Conservation (phyloP, 306 rosid species). For the Prunus padus region DNA sequence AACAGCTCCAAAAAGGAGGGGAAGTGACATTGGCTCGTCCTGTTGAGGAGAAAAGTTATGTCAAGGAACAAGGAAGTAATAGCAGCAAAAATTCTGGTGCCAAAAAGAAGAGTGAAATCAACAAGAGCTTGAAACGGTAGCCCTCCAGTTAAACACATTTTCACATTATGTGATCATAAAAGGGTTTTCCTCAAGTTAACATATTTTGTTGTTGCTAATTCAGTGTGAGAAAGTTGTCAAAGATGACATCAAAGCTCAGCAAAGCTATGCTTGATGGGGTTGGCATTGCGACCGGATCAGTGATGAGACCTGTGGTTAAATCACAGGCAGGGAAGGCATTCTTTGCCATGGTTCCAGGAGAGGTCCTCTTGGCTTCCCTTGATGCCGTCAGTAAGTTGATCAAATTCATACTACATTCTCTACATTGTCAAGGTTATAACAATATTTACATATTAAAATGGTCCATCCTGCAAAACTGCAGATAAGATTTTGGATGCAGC, state of each 20-base stretch:
- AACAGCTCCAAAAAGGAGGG: slow-evolving; percentile 88
- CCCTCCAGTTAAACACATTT: neutral
- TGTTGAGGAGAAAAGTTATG: slow-evolving; percentile 33
- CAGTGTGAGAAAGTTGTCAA: slow-evolving; percentile 73
- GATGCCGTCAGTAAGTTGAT: slow-evolving; percentile 86
- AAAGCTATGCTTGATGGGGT: slow-evolving; percentile 77
- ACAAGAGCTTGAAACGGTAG: slow-evolving; percentile 77
- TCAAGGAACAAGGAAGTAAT: slow-evolving; percentile 27
- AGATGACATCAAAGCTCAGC: slow-evolving; percentile 83
- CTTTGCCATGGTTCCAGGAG: slow-evolving; percentile 83
- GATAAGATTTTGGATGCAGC: slow-evolving; percentile 89
- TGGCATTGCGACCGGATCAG: slow-evolving; percentile 72
- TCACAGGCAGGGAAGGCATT: slow-evolving; percentile 80
- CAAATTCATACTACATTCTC: neutral
- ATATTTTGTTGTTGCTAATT: slow-evolving; percentile 9
- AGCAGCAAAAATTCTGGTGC: slow-evolving; percentile 12
- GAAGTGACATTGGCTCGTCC: slow-evolving; percentile 56
- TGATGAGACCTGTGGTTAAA: slow-evolving; percentile 63
- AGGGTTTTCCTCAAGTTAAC: neutral
- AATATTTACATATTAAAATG: neutral
- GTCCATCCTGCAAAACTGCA: slow-evolving; percentile 28
- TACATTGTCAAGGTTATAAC: neutral
- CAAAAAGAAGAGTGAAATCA: slow-evolving; percentile 39
- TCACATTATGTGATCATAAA: neutral
- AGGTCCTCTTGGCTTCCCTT: slow-evolving; percentile 84